A percentile compares a stretch with the other conserved stretches of the same genome.
Evolutionary conservation across 306 rosid species (phyloP).

Genomic region (Vigna mungo): DNA sequence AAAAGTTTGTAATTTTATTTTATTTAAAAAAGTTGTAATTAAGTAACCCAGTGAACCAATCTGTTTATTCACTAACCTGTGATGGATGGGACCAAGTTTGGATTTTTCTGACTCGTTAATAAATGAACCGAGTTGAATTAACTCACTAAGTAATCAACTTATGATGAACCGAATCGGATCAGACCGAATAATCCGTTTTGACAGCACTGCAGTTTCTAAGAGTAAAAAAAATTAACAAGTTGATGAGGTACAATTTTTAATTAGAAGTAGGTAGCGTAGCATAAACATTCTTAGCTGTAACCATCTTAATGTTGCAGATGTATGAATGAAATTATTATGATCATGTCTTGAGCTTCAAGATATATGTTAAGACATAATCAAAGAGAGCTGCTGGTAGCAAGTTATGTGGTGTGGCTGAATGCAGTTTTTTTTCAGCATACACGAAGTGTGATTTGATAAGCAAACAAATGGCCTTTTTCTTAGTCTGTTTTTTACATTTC

Average conservation of each 20-base stretch:
- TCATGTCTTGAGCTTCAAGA: constrained; percentile 41
- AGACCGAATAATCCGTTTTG: too few relatives aligned
- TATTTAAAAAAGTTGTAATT: too few relatives aligned
- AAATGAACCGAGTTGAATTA: too few relatives aligned
- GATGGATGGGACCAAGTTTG: too few relatives aligned
- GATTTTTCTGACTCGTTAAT: too few relatives aligned
- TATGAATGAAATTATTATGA: constrained; percentile 4
- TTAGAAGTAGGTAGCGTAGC: constrained; percentile 6
- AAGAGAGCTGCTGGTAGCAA: constrained; percentile 1
- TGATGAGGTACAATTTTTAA: constrained; percentile 6
- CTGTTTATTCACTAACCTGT: too few relatives aligned
- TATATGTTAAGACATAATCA: neutral
- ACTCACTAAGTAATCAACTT: too few relatives aligned
- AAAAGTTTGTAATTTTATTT: too few relatives aligned
- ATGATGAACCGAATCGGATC: too few relatives aligned
- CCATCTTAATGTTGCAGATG: neutral
- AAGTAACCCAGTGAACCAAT: too few relatives aligned
- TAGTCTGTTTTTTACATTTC: constrained; percentile 3
- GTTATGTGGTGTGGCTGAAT: constrained; percentile 30
- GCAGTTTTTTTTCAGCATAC: constrained; percentile 21
- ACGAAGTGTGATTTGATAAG: constrained; percentile 27
- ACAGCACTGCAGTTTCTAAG: too few relatives aligned
- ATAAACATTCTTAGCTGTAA: constrained; percentile 40
- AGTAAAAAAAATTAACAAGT: constrained; percentile 11
- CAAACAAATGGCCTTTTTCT: constrained; percentile 28